Base-by-base conservation (phyloP, 2,329 filamentous ascomycete species). In the Passalora sequoiae region DNA sequence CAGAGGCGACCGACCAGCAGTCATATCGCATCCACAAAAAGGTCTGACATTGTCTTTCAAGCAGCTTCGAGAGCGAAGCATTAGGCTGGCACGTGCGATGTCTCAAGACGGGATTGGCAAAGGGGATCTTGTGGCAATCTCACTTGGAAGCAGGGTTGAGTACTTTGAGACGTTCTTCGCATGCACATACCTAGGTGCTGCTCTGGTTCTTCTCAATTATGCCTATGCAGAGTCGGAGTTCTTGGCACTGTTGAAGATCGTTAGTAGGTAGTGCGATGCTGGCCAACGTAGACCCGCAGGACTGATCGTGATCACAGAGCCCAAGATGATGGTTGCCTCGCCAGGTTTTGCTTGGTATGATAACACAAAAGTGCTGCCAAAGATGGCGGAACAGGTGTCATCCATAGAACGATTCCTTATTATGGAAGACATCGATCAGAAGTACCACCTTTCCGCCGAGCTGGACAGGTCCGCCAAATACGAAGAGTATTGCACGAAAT, bases 151-250 rank as follows among this genome's bases (percentile, higher is more conserved):
- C 46, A 51, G 59, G 35, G 39, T 55, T 19, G 58, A 60, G 28
- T 61, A 61, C 28, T 53, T 60, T 36, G 59, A 61, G 40, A 58
- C 55, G 1, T 60, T 60, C 46, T 58, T 68, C 6, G 67, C 58
- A 15, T 63, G 58, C 13, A 61, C 60, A 0, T 42, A 48, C 16
- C 42, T 59, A 12, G 57, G 57, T n/a, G 56, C 57, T 27, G 53
- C 57, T 29, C 66, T 86, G 38, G 82, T 86, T 22, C 83, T 86
- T 44, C 67, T 86, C 49, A 87, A 86, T 66, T 86, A 86, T 65
- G 86, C 83, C 0, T 86, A 86, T 58, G 86, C 82, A 1, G 72
- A 80, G 4, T 77, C 76, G 1, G 83, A 86, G 65, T 78, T 82
- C 31, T 71, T 78, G 61, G 81, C 84, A 58, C 80, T 80, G n/a